Percentiles rank a stretch among this genome's conserved stretches.
These are phyloP conservation scores for Scheffersomyces segobiensis DNA, from an alignment of 1,139 yeast genomes.

Conservation along the genomic window DNA sequence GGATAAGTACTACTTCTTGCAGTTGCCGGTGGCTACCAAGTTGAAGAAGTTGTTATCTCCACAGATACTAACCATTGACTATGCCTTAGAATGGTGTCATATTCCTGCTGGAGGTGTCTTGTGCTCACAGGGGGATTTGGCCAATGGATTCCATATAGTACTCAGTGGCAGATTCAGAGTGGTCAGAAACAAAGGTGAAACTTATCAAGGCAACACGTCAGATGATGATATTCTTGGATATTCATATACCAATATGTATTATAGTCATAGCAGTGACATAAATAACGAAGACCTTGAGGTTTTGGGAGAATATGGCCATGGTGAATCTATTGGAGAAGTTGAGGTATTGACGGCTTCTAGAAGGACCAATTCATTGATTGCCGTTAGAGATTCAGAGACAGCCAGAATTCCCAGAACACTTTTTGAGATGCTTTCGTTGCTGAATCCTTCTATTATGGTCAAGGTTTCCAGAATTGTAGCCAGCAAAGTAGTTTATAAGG, in stretches of 20 bases:
- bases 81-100: constrained; percentile 94
- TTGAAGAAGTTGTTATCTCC: constrained; percentile 66
- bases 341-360: constrained; percentile 87
- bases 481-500: constrained; percentile 47
- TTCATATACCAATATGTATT: constrained; percentile 8
- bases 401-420: constrained; percentile 90
- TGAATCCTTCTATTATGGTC: constrained; percentile 88
- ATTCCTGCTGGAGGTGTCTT: constrained; percentile 80
- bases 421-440: constrained; percentile 80
- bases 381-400: constrained; percentile 90
- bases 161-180: constrained; percentile 87
- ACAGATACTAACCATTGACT: constrained; percentile 74
- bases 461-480: constrained; percentile 90
- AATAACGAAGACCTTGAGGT: constrained; percentile 34
- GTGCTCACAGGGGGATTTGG: constrained; percentile 80
- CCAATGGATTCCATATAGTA: constrained; percentile 91
- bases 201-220: constrained; percentile 5
- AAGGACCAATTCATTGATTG: constrained; percentile 73
- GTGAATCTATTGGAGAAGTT: constrained; percentile 92
- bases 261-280: background rate
- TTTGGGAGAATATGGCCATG: constrained; percentile 86
- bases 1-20: constrained; percentile 75
- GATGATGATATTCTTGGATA: constrained; percentile 10
- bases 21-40: constrained; percentile 74
- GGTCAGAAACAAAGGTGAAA: constrained; percentile 30